These are phyloP conservation scores for Handroanthus guayacan DNA, from an alignment of 257 asterid species.

Conservation along the genomic window DNA sequence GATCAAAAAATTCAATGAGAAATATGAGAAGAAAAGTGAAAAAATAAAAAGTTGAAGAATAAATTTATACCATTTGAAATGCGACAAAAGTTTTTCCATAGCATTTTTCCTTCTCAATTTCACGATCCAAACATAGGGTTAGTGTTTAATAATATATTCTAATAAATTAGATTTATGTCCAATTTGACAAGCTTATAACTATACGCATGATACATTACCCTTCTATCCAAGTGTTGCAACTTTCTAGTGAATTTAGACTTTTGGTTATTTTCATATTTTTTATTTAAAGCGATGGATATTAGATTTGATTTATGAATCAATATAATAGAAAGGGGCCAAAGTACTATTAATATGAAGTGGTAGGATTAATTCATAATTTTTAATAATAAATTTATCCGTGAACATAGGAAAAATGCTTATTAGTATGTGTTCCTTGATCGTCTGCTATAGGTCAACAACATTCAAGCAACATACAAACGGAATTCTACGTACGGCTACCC, in stretches of 20 bases:
- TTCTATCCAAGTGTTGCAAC: not conserved
- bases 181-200: not conserved
- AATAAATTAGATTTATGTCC: not conserved
- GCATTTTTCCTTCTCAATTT: too few species aligned
- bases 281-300: too few species aligned
- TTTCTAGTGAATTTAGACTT: too few species aligned
- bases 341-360: not conserved
- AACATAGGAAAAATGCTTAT: not conserved
- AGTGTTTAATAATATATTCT: not conserved
- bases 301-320: too few species aligned
- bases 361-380: not conserved
- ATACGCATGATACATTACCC: not conserved
- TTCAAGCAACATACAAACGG: not conserved
- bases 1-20: too few species aligned
- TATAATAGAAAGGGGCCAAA: not conserved
- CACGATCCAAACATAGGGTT: too few species aligned
- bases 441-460: constrained; percentile 1
- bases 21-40: too few species aligned
- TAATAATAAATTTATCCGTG: not conserved
- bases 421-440: too few species aligned
- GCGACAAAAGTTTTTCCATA: too few species aligned
- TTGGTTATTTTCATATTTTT: too few species aligned
- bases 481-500: not conserved
- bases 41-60: too few species aligned
- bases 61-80: too few species aligned